Evolutionary conservation across 2,329 filamentous ascomycete species (phyloP).

Genomic region (Macrophomina phaseolina): DNA sequence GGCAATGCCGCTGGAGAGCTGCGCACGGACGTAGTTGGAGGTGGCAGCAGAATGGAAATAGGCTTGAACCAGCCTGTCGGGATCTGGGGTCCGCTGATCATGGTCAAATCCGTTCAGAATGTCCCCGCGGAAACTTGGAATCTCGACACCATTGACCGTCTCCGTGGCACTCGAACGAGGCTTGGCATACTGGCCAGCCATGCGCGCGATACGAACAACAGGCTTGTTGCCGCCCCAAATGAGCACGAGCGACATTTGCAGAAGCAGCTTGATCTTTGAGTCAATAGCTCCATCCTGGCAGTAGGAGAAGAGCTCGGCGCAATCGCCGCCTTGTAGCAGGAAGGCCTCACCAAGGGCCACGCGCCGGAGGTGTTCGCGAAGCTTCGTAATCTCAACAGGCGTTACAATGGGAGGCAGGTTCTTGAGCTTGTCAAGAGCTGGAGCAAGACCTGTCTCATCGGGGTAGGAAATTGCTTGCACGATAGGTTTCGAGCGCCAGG

Average conservation of each 20-base stretch:
- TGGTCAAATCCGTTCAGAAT: slow-evolving; percentile 88
- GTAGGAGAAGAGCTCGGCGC: slow-evolving; percentile 96
- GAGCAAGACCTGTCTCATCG: slow-evolving; percentile 63
- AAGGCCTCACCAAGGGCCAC: slow-evolving; percentile 92
- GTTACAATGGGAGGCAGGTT: slow-evolving; percentile 79
- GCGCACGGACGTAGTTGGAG: slow-evolving; percentile 87
- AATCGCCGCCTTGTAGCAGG: slow-evolving; percentile 94
- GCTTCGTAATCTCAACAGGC: slow-evolving; percentile 76
- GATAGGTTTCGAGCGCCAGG: slow-evolving; percentile 80
- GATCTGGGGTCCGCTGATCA: slow-evolving; percentile 80
- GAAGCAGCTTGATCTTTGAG: slow-evolving; percentile 91
- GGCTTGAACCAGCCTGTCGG: slow-evolving; percentile 81
- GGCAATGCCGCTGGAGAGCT: slow-evolving; percentile 85
- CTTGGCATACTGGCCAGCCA: slow-evolving; percentile 98
- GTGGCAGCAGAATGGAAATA: slow-evolving; percentile 97
- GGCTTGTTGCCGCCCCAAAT: slow-evolving; percentile 85
- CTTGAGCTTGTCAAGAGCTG: slow-evolving; percentile 68
- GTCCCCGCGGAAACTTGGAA: slow-evolving; percentile 91
- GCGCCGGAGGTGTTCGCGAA: slow-evolving; percentile 80
- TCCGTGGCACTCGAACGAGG: slow-evolving; percentile 89
- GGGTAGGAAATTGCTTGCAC: slow-evolving; percentile 77
- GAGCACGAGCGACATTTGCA: slow-evolving; percentile 96
- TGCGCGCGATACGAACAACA: slow-evolving; percentile 91
- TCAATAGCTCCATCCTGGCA: slow-evolving; percentile 89
- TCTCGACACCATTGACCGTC: slow-evolving; percentile 75